Percentiles rank a stretch among this genome's conserved stretches.
phyloP scores from a whole-genome alignment of 148 eudicot species.

The Rhododendron henanense region DNA sequence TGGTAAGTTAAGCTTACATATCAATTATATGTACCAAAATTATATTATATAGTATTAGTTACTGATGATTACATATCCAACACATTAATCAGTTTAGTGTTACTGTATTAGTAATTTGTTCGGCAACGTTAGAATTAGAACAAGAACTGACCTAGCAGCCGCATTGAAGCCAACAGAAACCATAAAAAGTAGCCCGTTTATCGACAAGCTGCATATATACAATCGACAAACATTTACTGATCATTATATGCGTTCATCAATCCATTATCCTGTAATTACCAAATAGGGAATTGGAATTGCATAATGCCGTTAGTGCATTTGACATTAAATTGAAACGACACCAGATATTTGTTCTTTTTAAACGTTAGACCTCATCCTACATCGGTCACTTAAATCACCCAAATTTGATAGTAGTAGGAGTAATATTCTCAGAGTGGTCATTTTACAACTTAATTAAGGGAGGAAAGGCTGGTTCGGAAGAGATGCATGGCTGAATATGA shows the following conservation, averaged over 20 bases:
- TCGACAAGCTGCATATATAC: conserved; percentile 14
- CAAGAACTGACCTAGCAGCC: conserved; percentile 22
- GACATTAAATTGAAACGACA: neutral
- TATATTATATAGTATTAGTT: too few relatives aligned
- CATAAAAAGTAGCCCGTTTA: conserved; percentile 24
- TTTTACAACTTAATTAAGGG: too few relatives aligned
- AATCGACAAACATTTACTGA: neutral
- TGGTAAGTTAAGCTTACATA: too few relatives aligned
- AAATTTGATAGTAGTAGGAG: too few relatives aligned
- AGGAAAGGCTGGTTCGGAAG: too few relatives aligned
- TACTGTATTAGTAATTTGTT: neutral
- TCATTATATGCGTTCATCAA: neutral
- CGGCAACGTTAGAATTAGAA: neutral
- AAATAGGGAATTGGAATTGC: neutral
- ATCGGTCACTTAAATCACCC: too few relatives aligned
- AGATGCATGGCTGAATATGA: too few relatives aligned
- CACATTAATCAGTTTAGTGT: too few relatives aligned
- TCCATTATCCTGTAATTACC: neutral
- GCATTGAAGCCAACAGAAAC: conserved; percentile 32
- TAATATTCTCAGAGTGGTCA: too few relatives aligned
- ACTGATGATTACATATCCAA: neutral
- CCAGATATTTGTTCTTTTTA: too few relatives aligned
- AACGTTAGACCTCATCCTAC: too few relatives aligned
- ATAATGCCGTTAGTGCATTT: neutral
- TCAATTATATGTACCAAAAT: too few relatives aligned